These are phyloP conservation scores for Arachis hypogaea DNA, from an alignment of 306 rosid species.

Conservation along the genomic window DNA sequence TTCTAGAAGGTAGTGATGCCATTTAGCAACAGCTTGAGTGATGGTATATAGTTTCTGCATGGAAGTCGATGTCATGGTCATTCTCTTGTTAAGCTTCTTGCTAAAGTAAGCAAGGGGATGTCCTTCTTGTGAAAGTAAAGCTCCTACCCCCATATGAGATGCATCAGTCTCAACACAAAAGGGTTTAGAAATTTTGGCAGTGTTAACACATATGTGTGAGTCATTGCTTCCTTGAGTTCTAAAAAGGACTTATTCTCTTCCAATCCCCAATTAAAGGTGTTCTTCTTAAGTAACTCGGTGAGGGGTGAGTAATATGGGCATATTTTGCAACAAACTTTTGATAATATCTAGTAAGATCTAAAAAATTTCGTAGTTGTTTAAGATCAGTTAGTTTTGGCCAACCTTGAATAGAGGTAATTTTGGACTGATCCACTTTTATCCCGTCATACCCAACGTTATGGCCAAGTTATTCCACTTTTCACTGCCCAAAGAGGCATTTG, in stretches of 20 bases:
- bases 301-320: no score
- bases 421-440: not conserved
- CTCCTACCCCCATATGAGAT: not conserved
- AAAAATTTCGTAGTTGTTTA: not conserved
- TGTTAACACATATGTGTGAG: no score
- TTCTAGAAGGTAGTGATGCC: not conserved
- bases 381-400: not conserved
- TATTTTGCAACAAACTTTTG: no score
- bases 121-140: not conserved
- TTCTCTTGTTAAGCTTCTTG: not conserved
- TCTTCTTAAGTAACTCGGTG: no score
- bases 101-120: not conserved
- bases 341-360: not conserved
- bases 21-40: not conserved
- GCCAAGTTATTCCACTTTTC: not conserved
- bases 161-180: no score
- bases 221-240: no score
- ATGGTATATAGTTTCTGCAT: not conserved
- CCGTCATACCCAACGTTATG: not conserved
- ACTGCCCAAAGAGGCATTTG: not conserved
- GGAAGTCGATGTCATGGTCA: no score
- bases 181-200: no score
- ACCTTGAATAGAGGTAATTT: not conserved
- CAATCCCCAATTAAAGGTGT: no score
- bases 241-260: no score